Evolutionary conservation across 2,329 filamentous ascomycete genomes (phyloP).

Genomic region (Clarireedia homoeocarpa): DNA sequence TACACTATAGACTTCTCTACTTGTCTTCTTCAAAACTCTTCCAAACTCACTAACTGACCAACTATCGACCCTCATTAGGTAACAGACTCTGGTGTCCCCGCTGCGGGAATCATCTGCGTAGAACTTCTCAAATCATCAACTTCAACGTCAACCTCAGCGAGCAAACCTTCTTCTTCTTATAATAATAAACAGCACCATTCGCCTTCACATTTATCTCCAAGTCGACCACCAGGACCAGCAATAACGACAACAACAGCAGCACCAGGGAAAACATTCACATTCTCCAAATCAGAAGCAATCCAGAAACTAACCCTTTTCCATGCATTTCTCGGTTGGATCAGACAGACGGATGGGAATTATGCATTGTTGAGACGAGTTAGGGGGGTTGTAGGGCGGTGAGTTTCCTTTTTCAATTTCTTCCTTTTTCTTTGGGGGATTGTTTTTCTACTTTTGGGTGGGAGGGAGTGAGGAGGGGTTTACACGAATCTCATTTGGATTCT

Average conservation of each 20-base stretch:
- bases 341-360: conserved; percentile 27
- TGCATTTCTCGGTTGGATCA: conserved; percentile 27
- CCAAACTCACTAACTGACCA: background rate
- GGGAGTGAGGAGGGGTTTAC: background rate
- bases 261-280: background rate
- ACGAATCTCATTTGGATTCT: background rate
- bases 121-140: conserved; percentile 21
- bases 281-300: conserved; percentile 24
- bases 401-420: no score
- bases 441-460: background rate
- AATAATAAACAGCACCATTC: no score
- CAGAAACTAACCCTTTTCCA: conserved; percentile 27
- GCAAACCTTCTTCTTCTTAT: background rate
- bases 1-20: background rate
- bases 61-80: background rate
- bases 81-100: conserved; percentile 21
- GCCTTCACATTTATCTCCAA: no score
- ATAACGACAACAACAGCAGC: background rate
- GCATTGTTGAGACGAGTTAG: conserved; percentile 11
- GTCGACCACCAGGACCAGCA: background rate
- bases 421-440: no score
- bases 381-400: background rate
- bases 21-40: background rate
- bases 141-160: background rate
- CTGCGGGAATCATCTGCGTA: conserved; percentile 25